Evolutionary conservation across 495 filamentous ascomycete genomes (phyloP), one percentile per base, ranked within the genome.

Genomic region (Penicillium malachiteum): DNA sequence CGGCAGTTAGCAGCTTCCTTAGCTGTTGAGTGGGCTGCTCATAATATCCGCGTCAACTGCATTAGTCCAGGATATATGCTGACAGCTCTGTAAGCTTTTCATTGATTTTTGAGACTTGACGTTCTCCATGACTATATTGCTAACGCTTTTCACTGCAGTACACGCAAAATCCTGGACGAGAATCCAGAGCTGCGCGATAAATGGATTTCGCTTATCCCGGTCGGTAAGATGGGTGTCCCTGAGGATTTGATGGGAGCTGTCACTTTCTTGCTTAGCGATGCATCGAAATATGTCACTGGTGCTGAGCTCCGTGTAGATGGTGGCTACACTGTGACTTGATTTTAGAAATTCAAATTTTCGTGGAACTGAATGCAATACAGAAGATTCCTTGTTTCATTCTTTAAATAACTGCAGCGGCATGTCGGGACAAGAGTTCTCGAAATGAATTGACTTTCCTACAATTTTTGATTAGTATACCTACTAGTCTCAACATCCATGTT

Each of bases 51-150:
- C 10, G 92, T 96, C 33, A 96, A 96, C 70, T 91, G 87, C 66
- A 95, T 96, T 65, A 88, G 84, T 54, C 92, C 92, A 0, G 92
- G 92, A 16, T 96, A 96, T 71, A 95, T 96, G 92, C 74, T 96
- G 59, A 97, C 93, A 16, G 91, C 91, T 44, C 71, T 97, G 91
- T 76, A 61, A 67, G 71, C 31, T 32, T 13, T 37, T n/a, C 1
- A 5, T 14, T 14, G 7, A 14, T 12, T 9, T 11, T 13, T 12
- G 8, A n/a, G 0, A 32, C 12, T 32, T 4, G 4, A 32, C 6
- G 3, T 11, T 8, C 13, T 32, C 13, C 5, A 31, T 30, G 17
- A 13, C 10, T 5, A 44, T 5, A 44, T 0, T 32, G 26, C 43
- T 46, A 26, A 13, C 13, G 3, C 17, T 13, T 46, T 41, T 31